Base-by-base conservation (phyloP, 495 filamentous ascomycete genomes). In the Thozetella sp. region DNA sequence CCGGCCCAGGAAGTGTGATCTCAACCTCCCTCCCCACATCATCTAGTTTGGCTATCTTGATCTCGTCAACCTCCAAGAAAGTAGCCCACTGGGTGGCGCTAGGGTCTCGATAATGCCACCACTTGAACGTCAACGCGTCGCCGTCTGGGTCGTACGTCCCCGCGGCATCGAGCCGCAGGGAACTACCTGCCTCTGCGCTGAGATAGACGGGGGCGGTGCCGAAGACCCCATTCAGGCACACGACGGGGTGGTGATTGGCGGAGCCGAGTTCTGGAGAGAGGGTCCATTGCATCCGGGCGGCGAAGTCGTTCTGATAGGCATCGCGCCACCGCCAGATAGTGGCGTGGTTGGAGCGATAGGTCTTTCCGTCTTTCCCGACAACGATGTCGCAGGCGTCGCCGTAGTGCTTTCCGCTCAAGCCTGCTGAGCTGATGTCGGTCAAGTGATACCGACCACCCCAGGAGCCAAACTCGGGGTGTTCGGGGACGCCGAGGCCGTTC, bases 301-400 rank as follows among this genome's bases (percentile, higher is more conserved):
- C 79, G 46, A 83, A 80, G 58, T 83, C 80, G 55, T 76, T 76
- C 62, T 82, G 77, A 57, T 73, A 80, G 0, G 76, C 77, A 56
- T 74, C 67, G 15, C 78, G 55, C 80, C 78, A 83, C 17, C 80
- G 67, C 79, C 79, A 83, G 54, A 81, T 77, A 1, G 79, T 80
- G 0, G 80, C 79, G 22, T 78, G 75, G 59, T 78, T 83, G 19
- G 70, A 72, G 9, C 59, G 72, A 56, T 75, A 66, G 12, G 45
- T 67, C 34, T 63, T 61, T 3, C 72, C 74, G 60, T 81, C 71
- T 40, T 53, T 56, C 10, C 79, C 79, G 13, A 71, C 50, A 0
- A 78, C 76, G 2, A 62, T 46, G 61, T 83, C 80, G 12, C 67
- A 69, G 0, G 72, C 66, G 64, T 82, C 78, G 26, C 67, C 66